phyloP scores from a whole-genome alignment of 1,284 basidiomycete genomes.

The Rhodotorula mucilaginosa region DNA sequence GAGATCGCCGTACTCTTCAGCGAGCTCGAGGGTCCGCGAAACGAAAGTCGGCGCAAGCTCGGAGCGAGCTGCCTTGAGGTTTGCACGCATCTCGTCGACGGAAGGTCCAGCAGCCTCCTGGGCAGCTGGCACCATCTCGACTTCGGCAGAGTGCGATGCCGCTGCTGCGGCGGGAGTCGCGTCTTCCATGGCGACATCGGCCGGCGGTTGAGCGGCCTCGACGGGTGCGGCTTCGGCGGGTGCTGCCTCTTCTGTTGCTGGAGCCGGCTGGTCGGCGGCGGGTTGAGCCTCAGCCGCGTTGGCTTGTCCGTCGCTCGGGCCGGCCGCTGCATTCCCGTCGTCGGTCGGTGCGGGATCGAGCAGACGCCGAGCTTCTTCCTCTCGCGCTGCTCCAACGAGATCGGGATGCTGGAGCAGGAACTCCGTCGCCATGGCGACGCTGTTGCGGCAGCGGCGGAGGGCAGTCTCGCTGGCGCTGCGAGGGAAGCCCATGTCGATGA shows the following conservation, averaged over 20 bases:
- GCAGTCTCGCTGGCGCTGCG: conserved; percentile 79
- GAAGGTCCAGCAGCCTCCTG: conserved; percentile 19
- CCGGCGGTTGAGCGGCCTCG: background rate
- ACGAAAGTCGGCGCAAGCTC: conserved; percentile 65
- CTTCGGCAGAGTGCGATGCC: conserved; percentile 11
- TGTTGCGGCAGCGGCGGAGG: conserved; percentile 78
- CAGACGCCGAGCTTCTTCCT: conserved; percentile 51
- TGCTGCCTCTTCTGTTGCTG: conserved; percentile 27
- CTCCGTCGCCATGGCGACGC: conserved; percentile 84
- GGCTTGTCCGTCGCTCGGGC: background rate
- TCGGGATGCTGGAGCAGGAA: conserved; percentile 79
- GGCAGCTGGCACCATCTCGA: background rate
- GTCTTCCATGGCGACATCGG: background rate
- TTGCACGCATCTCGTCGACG: conserved; percentile 47
- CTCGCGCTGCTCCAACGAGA: conserved; percentile 57
- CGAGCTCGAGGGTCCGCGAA: conserved; percentile 67
- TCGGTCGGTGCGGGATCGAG: conserved; percentile 32
- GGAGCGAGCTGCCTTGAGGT: conserved; percentile 67
- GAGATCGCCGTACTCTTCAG: conserved; percentile 80
- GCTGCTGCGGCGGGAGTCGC: background rate
- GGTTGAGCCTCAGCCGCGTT: conserved; percentile 17
- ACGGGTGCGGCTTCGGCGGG: conserved; percentile 19
- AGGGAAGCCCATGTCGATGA: conserved; percentile 96
- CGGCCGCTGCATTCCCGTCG: conserved; percentile 9
- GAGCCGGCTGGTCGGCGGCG: background rate